Evolutionary conservation across 495 filamentous ascomycete genomes (phyloP), one percentile per base, ranked within the genome.

Genomic region (Xylaria acuta): DNA sequence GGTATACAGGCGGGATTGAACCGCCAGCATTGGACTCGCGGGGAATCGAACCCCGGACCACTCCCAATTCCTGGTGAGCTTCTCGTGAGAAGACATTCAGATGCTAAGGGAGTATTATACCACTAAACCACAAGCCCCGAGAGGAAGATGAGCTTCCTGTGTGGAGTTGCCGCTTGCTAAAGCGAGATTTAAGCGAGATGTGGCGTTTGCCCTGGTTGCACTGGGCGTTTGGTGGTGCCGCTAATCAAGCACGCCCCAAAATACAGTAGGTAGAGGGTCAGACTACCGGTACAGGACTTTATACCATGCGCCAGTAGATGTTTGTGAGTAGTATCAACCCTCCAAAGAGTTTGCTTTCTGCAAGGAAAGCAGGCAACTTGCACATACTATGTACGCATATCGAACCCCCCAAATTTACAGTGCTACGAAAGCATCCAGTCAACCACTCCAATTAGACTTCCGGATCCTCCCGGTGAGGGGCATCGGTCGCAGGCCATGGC

Each of bases 11-110:
- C 40, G 62, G 60, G n/a, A 71, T 65, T 59, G 47, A 71, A 71
- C 69, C 69, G 41, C 60, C 49, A 25, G 34, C 25, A 25, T 16
- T 81, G 79, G 79, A 80, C 77, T 79, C 83, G 85, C 85, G 80
- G 85, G 85, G 83, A 87, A 86, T 87, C 83, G 85, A 87, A 87
- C 83, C 85, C 85, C 81, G 84, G 85, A 86, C 85, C 84, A 84
- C 84, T 81, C 83, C 83, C 83, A 85, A 56, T 64, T 41, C 36
- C 25, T 53, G 1, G 41, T 36, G 64, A 16, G 11, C 56, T 38
- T 47, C 56, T 63, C 22, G 45, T 4, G 25, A 64, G 59, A 64
- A 51, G 36, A 14, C 68, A 20, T 34, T 27, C 30, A 51, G 49
- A 67, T 67, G 65, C 65, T 67, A 67, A 67, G 65, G 65, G 65